Evolutionary conservation across 495 filamentous ascomycete genomes (phyloP).

Genomic region (Echria macrotheca): DNA sequence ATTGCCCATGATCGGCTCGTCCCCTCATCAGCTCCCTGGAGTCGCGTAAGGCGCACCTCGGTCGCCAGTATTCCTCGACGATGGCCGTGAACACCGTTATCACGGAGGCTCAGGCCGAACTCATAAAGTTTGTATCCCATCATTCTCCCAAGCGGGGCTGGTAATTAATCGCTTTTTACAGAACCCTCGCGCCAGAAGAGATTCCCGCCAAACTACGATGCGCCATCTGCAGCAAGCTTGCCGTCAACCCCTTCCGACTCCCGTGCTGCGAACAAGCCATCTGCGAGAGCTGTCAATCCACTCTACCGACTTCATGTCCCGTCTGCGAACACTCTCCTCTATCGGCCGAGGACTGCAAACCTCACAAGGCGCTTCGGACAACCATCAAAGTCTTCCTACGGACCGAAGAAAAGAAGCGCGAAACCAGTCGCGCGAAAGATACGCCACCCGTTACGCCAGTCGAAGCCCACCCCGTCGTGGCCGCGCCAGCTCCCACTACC

Average conservation of each 20-base stretch:
- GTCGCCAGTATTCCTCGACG: slow-evolving; percentile 2
- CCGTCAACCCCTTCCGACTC: slow-evolving; percentile 82
- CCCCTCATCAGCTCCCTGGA: background rate
- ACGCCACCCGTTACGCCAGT: slow-evolving; percentile 41
- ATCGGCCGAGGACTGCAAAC: slow-evolving; percentile 76
- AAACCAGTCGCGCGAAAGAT: slow-evolving; percentile 50
- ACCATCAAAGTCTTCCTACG: slow-evolving; percentile 85
- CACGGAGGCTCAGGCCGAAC: slow-evolving; percentile 29
- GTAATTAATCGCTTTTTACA: slow-evolving; percentile 32
- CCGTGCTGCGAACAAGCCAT: slow-evolving; percentile 96
- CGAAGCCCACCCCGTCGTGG: slow-evolving; percentile 25
- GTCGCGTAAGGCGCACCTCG: slow-evolving; percentile 9
- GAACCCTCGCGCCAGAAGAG: slow-evolving; percentile 74
- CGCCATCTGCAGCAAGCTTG: slow-evolving; percentile 84
- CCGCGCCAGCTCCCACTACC: slow-evolving; percentile 17
- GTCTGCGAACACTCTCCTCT: slow-evolving; percentile 89
- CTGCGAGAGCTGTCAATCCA: slow-evolving; percentile 79
- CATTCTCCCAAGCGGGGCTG: background rate
- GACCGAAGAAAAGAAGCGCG: slow-evolving; percentile 81
- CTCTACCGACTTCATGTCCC: slow-evolving; percentile 74
- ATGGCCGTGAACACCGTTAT: slow-evolving; percentile 24
- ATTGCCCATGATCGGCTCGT: slow-evolving; percentile 1
- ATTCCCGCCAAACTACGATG: slow-evolving; percentile 93
- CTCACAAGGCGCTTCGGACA: slow-evolving; percentile 79
- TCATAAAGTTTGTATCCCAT: slow-evolving; percentile 32